phyloP scores from a whole-genome alignment of 768 basidiomycete genomes.

The Lactifluus piperatus region DNA sequence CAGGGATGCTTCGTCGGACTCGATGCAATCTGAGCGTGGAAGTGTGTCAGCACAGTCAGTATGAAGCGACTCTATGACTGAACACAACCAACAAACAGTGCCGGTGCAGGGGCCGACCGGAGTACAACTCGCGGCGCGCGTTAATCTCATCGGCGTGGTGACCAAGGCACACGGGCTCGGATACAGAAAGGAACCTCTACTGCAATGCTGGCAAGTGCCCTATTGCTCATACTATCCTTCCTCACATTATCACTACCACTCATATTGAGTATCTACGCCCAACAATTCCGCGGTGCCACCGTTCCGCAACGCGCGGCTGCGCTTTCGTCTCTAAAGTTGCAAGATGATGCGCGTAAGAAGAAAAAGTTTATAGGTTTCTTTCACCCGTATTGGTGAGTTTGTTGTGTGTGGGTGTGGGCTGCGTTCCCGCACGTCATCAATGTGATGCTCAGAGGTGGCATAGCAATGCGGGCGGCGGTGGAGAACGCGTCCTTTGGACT shows the following conservation, averaged over 20 bases:
- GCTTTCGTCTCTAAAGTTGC: constrained; percentile 11
- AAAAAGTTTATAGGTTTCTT: constrained; percentile 69
- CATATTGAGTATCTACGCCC: background rate
- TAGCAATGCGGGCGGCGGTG: constrained; percentile 95
- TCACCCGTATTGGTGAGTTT: constrained; percentile 90
- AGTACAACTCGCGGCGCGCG: too few relatives aligned
- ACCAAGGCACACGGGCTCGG: background rate
- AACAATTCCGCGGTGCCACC: background rate
- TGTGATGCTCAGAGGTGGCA: background rate
- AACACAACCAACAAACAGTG: background rate
- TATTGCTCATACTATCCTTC: background rate
- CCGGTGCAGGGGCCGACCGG: too few relatives aligned
- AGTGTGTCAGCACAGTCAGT: background rate
- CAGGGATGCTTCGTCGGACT: background rate
- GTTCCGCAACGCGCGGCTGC: background rate
- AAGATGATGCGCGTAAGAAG: constrained; percentile 5
- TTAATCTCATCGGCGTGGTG: background rate
- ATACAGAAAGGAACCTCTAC: background rate
- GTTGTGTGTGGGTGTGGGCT: too few relatives aligned
- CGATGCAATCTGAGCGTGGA: background rate
- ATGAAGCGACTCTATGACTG: background rate
- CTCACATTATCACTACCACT: background rate
- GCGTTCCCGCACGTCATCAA: background rate
- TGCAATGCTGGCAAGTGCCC: background rate
- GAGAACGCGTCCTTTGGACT: constrained; percentile 92